Percentiles rank a stretch among this genome's conserved stretches.
These are phyloP conservation scores for Trifolium pratense DNA, from an alignment of 306 rosid species.

Conservation along the genomic window DNA sequence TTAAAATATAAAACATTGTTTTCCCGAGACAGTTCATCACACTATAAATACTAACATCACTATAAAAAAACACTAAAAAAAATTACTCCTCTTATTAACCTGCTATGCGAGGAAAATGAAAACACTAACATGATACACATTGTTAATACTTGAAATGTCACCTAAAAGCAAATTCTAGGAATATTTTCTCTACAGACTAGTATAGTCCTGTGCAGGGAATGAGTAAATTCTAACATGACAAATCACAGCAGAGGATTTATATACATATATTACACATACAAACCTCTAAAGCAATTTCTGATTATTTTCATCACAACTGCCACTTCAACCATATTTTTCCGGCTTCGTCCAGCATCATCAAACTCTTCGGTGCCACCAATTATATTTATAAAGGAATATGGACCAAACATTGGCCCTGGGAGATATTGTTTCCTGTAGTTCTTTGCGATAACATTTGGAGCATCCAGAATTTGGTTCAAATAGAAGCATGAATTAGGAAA, in stretches of 20 bases:
- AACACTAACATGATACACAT: not conserved
- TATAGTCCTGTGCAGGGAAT: not conserved
- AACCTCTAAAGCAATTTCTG: constrained; percentile 55
- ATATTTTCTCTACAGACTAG: not conserved
- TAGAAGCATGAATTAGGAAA: constrained; percentile 75
- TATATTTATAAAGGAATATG: constrained; percentile 73
- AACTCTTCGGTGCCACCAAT: constrained; percentile 71
- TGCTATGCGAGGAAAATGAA: not conserved
- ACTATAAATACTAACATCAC: not conserved
- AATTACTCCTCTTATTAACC: not conserved
- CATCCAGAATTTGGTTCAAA: constrained; percentile 54
- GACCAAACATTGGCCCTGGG: constrained; percentile 66
- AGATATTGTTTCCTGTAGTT: constrained; percentile 59
- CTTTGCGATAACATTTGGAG: constrained; percentile 54
- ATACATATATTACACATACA: constrained; percentile 6
- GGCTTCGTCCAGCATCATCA: constrained; percentile 69
- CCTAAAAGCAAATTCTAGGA: not conserved
- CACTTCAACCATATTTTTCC: constrained; percentile 76
- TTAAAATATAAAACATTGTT: not conserved
- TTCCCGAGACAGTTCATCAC: not conserved
- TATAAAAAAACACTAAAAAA: not conserved
- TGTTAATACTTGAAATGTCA: not conserved
- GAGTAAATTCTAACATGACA: constrained; percentile 12
- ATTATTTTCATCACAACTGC: constrained; percentile 63
- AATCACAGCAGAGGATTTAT: not conserved